A percentile compares a stretch with the other conserved stretches of the same genome.
These are phyloP conservation scores for Dichotomocladium elegans DNA, from an alignment of 371 early-diverging fungal genomes.

Conservation along the genomic window DNA sequence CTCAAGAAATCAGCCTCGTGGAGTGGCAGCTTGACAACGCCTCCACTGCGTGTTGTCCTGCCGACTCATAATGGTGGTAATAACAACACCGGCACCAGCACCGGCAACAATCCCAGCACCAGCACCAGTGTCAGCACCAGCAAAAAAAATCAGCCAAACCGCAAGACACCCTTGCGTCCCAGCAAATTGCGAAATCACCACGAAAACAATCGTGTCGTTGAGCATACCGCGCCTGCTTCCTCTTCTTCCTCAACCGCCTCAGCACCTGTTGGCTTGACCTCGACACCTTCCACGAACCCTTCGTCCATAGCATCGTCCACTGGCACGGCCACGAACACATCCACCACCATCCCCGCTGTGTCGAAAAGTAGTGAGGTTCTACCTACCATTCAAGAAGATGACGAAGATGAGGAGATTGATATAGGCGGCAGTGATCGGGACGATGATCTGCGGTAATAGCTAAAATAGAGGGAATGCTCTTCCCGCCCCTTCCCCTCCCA, in stretches of 20 bases:
- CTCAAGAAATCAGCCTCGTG: slow-evolving; percentile 27
- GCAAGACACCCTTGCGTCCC: not conserved
- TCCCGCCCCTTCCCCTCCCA: not conserved
- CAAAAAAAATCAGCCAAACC: slow-evolving; percentile 5
- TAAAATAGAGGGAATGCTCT: not conserved
- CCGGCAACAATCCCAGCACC: no score
- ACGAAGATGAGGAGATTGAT: slow-evolving; percentile 63
- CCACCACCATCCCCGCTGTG: not conserved
- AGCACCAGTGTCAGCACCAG: no score
- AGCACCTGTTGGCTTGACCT: no score
- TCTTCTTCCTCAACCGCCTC: not conserved
- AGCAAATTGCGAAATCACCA: slow-evolving; percentile 2
- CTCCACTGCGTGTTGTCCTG: slow-evolving; percentile 10
- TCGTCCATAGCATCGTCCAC: no score
- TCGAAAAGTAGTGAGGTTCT: slow-evolving; percentile 3
- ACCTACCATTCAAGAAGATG: slow-evolving; percentile 33
- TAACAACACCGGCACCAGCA: no score
- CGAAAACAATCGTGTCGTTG: slow-evolving; percentile 8
- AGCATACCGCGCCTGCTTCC: slow-evolving; percentile 10
- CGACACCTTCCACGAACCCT: no score
- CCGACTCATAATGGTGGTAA: slow-evolving; percentile 11
- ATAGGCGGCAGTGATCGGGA: slow-evolving; percentile 64
- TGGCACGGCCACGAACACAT: not conserved
- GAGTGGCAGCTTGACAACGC: slow-evolving; percentile 23
- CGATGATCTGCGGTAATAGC: slow-evolving; percentile 46